Base-by-base conservation (phyloP, 2,329 filamentous ascomycete genomes). In the Tolypocladium pustulatum region DNA sequence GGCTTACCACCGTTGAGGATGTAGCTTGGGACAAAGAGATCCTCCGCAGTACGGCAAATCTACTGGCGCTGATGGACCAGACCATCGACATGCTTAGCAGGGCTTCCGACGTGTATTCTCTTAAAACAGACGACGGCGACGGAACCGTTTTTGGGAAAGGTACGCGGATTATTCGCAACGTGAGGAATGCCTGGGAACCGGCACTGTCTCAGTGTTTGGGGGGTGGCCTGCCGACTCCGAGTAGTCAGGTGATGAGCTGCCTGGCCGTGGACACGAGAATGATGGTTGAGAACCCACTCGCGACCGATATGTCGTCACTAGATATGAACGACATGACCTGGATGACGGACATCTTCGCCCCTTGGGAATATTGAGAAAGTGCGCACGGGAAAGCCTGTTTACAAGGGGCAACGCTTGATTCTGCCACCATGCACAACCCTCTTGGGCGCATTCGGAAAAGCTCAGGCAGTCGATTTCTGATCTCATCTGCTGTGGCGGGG, bases 21-120 rank as follows among this genome's bases (percentile, higher is more conserved):
- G 71, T 72, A 2, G 71, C 66, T 7, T 78, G 75, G 75, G 75
- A 78, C 58, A 72, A 70, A 57, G 67, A 70, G 4, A 60, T 70
- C 1, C 67, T 76, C 7, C 68, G 68, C 17, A 65, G 65, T 27
- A 73, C 70, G 1, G 72, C 66, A 5, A 71, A 77, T 54, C 63
- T 76, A 0, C 64, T 74, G 2, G 57, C 60, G 8, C 62, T 75
- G n/a, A 60, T 76, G 5, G 71, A 75, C 46, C 67, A 68, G 52
- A 65, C 66, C 4, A 68, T 71, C 51, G 68, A 72, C n/a, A 54
- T 67, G n/a, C 71, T 74, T 38, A 60, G 62, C 25, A 64, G 64
- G 22, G 55, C 71, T 8, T 63, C 64, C 17, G 59, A 61, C 2
- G 59, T 64, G 9, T 73, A 73, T 27, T 64, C 62, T 13, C 53